phyloP scores from a whole-genome alignment of 805 yeast species.

The Saccharomycopsis capsularis region DNA sequence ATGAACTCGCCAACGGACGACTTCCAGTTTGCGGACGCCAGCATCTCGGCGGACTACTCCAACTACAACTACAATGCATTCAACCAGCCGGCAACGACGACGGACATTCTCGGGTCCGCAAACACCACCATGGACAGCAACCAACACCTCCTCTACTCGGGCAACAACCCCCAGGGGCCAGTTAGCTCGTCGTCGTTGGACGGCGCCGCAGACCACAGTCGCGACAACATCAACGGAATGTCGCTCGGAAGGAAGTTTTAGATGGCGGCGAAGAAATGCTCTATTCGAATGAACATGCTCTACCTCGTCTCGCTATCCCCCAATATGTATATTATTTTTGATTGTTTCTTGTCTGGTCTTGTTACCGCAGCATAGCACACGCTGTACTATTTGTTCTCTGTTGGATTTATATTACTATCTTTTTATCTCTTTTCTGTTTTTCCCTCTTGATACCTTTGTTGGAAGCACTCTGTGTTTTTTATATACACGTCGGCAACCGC shows the following conservation, averaged over 20 bases:
- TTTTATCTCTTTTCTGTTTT: not conserved
- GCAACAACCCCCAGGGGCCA: too few species aligned
- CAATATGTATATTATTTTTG: not conserved
- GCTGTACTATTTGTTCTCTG: not conserved
- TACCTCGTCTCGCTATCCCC: too few species aligned
- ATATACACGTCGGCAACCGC: too few species aligned
- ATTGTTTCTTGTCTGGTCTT: not conserved
- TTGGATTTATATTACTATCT: not conserved
- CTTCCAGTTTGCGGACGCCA: not conserved
- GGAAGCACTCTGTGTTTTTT: too few species aligned
- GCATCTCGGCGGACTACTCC: not conserved
- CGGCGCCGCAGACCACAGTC: too few species aligned
- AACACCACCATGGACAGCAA: not conserved
- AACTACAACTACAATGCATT: not conserved
- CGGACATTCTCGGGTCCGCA: not conserved
- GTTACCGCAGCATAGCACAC: not conserved
- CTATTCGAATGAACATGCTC: too few species aligned
- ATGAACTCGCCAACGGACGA: slow-evolving; percentile 1
- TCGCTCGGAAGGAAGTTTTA: too few species aligned
- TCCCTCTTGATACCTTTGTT: too few species aligned
- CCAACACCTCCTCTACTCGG: too few species aligned
- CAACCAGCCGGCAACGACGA: not conserved
- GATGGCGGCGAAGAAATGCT: too few species aligned
- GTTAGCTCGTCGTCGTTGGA: too few species aligned
- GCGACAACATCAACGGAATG: too few species aligned